Percentiles rank a stretch among this genome's conserved stretches.
Evolutionary conservation across 208 protist species (phyloP).

Genomic region (Acanthamoeba divionensis): DNA sequence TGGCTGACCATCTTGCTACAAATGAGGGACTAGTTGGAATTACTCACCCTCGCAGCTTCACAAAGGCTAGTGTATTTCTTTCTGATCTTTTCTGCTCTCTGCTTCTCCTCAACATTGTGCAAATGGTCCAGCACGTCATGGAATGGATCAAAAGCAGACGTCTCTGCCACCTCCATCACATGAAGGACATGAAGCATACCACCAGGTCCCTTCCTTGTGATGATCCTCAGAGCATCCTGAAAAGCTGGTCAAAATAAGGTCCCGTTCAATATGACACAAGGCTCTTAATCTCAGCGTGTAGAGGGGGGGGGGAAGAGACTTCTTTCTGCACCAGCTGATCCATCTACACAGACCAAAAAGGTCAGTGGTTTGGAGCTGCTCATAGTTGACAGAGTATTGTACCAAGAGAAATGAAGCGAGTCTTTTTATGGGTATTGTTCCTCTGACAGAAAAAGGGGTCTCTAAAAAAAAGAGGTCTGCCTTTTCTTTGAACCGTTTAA

Average conservation of each 20-base stretch:
- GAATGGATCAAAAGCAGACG: neutral
- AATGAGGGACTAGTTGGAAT: neutral
- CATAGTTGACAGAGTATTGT: too few relatives aligned
- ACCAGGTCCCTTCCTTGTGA: neutral
- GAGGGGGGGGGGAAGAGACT: too few relatives aligned
- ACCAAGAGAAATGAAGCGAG: too few relatives aligned
- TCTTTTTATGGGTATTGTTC: too few relatives aligned
- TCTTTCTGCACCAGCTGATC: too few relatives aligned
- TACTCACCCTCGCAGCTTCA: neutral
- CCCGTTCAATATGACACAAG: too few relatives aligned
- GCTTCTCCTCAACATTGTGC: neutral
- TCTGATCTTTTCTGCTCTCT: neutral
- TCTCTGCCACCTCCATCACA: neutral
- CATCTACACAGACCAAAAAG: too few relatives aligned
- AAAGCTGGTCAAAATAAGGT: neutral
- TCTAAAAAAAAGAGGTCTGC: too few relatives aligned
- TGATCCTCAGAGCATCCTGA: neutral
- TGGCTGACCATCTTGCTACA: neutral
- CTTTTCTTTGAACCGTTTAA: too few relatives aligned
- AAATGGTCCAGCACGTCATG: conserved; percentile 32
- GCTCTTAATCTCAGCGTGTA: too few relatives aligned
- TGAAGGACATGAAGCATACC: neutral
- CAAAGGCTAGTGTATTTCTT: neutral
- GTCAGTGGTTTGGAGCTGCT: too few relatives aligned
- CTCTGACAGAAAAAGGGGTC: too few relatives aligned